Evolutionary conservation across 2,329 filamentous ascomycete genomes (phyloP).

Genomic region (Phialophora tarda): DNA sequence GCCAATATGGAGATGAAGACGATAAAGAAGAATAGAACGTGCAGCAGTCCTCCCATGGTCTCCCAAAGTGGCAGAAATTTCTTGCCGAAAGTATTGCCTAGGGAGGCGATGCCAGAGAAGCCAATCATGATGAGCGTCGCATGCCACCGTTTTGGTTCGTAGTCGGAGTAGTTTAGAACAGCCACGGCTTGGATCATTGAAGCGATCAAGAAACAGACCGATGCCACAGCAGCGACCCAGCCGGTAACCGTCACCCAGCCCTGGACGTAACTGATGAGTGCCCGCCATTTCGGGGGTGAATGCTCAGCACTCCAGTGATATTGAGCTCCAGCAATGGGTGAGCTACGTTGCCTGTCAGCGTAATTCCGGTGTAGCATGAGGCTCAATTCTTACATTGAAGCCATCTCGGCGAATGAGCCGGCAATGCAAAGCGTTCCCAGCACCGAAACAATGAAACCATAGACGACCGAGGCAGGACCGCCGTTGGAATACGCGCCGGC

Average conservation of each 20-base stretch:
- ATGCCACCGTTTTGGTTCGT: slow-evolving; percentile 49
- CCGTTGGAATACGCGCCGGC: slow-evolving; percentile 37
- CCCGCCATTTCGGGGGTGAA: slow-evolving; percentile 29
- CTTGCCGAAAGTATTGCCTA: slow-evolving; percentile 42
- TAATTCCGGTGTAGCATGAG: neutral
- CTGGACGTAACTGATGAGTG: slow-evolving; percentile 33
- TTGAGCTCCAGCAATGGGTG: slow-evolving; percentile 49
- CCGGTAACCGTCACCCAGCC: slow-evolving; percentile 48
- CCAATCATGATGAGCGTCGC: slow-evolving; percentile 49
- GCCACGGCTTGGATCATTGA: slow-evolving; percentile 46
- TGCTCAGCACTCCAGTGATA: slow-evolving; percentile 52
- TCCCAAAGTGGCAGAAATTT: slow-evolving; percentile 43
- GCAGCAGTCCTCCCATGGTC: slow-evolving; percentile 41
- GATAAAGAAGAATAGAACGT: slow-evolving; percentile 48
- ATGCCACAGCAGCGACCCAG: slow-evolving; percentile 48
- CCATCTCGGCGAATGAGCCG: slow-evolving; percentile 49
- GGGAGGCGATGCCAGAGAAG: slow-evolving; percentile 44
- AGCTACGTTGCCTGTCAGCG: slow-evolving; percentile 33
- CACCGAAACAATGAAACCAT: slow-evolving; percentile 35
- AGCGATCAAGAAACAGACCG: slow-evolving; percentile 43
- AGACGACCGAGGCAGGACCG: slow-evolving; percentile 37
- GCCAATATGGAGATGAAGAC: slow-evolving; percentile 47
- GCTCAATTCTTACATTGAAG: slow-evolving; percentile 44
- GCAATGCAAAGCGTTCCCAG: slow-evolving; percentile 48
- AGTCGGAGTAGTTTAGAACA: slow-evolving; percentile 47